Conservation (phyloP, 2,329 filamentous ascomycete species). For the Ceratocystis variospora region DNA sequence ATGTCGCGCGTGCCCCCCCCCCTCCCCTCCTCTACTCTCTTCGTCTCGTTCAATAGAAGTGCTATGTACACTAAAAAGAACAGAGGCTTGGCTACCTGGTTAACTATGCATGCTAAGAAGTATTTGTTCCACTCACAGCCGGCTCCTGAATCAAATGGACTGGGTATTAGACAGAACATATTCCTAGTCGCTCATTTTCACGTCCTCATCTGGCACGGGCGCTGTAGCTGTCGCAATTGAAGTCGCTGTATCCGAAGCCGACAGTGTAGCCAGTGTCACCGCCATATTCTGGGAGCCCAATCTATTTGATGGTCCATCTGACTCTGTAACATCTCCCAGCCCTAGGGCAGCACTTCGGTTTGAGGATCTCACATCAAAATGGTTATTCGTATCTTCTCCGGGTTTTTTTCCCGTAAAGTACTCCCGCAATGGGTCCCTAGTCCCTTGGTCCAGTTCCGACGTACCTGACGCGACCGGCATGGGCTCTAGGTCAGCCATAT, state of each 20-base stretch:
- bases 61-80: no score
- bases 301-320: background rate
- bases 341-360: background rate
- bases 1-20: no score
- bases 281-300: background rate
- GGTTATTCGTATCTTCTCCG: background rate
- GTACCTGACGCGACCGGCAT: background rate
- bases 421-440: background rate
- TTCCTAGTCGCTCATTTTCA: constrained; percentile 4
- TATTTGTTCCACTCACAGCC: no score
- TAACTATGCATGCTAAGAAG: no score
- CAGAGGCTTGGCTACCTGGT: no score
- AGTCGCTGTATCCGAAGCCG: background rate
- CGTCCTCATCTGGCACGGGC: background rate
- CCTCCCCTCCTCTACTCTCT: no score
- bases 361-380: background rate
- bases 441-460: background rate
- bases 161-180: background rate
- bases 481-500: background rate
- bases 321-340: background rate
- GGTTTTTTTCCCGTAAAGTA: background rate
- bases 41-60: no score
- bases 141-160: no score
- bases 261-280: background rate
- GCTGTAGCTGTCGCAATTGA: background rate